Conservation (phyloP, 1,284 basidiomycete species). For the Peniophora sp. region DNA sequence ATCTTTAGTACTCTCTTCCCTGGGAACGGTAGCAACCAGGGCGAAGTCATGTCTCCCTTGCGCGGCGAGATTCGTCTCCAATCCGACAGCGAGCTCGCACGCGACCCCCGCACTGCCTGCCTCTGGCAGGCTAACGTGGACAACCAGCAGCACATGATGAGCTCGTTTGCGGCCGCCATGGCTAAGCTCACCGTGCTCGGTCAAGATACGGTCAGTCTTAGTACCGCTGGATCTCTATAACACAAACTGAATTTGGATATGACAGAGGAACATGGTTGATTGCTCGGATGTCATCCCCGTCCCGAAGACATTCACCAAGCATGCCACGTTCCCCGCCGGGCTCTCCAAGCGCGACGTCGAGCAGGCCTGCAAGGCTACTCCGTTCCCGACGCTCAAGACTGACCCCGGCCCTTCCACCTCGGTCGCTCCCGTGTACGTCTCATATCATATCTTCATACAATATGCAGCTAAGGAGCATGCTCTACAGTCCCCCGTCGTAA, state of each 20-base stretch:
- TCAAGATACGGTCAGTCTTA: slow-evolving; percentile 10
- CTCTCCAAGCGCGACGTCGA: background rate
- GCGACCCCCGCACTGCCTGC: slow-evolving; percentile 16
- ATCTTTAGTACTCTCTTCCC: slow-evolving; percentile 25
- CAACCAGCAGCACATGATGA: slow-evolving; percentile 15
- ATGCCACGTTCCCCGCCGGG: background rate
- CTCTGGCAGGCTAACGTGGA: slow-evolving; percentile 15
- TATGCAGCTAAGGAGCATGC: too few relatives aligned
- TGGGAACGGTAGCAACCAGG: slow-evolving; percentile 18
- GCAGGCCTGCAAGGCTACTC: background rate
- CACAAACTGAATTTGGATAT: too few relatives aligned
- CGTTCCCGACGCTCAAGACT: background rate
- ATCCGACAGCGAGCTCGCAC: slow-evolving; percentile 17
- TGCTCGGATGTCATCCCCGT: slow-evolving; percentile 8
- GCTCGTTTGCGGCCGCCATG: slow-evolving; percentile 20
- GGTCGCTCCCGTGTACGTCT: background rate
- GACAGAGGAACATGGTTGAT: slow-evolving; percentile 3
- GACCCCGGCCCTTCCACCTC: background rate
- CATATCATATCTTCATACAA: too few relatives aligned
- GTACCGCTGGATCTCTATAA: too few relatives aligned
- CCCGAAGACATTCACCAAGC: background rate
- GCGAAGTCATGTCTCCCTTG: slow-evolving; percentile 16
- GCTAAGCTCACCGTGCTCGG: slow-evolving; percentile 22
- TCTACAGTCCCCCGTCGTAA: too few relatives aligned
- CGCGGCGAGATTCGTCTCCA: slow-evolving; percentile 20